Conservation (phyloP, 2,329 filamentous ascomycete genomes). For the Colletotrichum nymphaeae region DNA sequence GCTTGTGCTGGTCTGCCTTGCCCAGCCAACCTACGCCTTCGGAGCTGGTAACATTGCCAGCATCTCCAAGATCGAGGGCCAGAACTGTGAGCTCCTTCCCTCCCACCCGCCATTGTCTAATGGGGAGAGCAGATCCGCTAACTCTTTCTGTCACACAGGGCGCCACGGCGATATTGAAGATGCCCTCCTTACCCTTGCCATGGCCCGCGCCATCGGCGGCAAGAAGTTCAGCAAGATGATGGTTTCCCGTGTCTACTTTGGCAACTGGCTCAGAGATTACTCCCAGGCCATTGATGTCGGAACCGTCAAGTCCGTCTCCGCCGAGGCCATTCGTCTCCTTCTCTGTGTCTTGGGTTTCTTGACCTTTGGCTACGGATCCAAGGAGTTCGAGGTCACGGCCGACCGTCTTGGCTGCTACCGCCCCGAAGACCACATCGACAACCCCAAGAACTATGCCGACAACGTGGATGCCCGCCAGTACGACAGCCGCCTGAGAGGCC, state of each 20-base stretch:
- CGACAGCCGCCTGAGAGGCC: slow-evolving; percentile 82
- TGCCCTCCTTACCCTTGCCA: slow-evolving; percentile 78
- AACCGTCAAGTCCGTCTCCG: slow-evolving; percentile 89
- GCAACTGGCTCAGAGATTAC: slow-evolving; percentile 95
- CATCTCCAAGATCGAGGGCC: slow-evolving; percentile 82
- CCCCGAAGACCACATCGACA: slow-evolving; percentile 86
- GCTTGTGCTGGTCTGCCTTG: slow-evolving; percentile 73
- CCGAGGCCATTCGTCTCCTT: slow-evolving; percentile 89
- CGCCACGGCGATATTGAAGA: slow-evolving; percentile 95
- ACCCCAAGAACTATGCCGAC: slow-evolving; percentile 82
- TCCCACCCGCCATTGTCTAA: background rate
- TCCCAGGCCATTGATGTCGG: slow-evolving; percentile 94
- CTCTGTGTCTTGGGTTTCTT: slow-evolving; percentile 92
- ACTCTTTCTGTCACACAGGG: slow-evolving; percentile 59
- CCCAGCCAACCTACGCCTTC: slow-evolving; percentile 79
- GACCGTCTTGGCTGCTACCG: slow-evolving; percentile 85
- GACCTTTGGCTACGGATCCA: slow-evolving; percentile 85
- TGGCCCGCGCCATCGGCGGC: slow-evolving; percentile 62
- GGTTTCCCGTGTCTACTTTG: slow-evolving; percentile 93
- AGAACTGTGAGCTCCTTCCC: slow-evolving; percentile 73
- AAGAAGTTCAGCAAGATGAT: slow-evolving; percentile 92
- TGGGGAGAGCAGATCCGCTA: slow-evolving; percentile 25
- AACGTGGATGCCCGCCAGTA: slow-evolving; percentile 87
- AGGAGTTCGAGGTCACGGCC: slow-evolving; percentile 86
- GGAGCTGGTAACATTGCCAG: slow-evolving; percentile 91